Evolutionary conservation across 2,329 filamentous ascomycete genomes (phyloP).

Genomic region (Colletotrichum somersetense): DNA sequence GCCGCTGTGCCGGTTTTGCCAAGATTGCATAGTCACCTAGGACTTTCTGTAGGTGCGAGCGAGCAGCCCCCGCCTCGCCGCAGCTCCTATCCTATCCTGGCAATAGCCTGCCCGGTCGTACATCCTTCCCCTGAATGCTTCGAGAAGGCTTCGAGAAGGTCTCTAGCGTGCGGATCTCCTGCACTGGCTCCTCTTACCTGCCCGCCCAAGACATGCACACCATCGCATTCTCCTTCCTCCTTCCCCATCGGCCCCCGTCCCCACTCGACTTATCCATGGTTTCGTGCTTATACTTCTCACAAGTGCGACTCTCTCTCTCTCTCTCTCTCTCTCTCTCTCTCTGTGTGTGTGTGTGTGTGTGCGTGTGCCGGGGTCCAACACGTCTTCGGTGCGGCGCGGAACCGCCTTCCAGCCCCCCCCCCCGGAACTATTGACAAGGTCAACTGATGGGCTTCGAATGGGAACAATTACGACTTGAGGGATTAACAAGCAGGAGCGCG

Average conservation of each 20-base stretch:
- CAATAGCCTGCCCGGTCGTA: neutral
- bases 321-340: too few species aligned
- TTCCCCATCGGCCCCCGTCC: neutral
- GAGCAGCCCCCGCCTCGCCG: neutral
- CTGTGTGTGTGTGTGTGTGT: neutral
- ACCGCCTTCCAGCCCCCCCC: neutral
- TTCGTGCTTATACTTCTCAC: slow-evolving; percentile 5
- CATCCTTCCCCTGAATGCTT: neutral
- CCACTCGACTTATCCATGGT: neutral
- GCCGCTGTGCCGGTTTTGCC: neutral
- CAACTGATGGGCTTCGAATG: slow-evolving; percentile 5
- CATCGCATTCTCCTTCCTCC: neutral
- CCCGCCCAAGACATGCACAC: slow-evolving; percentile 20
- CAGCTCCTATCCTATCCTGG: neutral
- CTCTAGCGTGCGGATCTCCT: slow-evolving; percentile 30
- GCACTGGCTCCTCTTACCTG: neutral
- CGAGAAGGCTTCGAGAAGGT: slow-evolving; percentile 30
- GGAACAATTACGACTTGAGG: slow-evolving; percentile 1
- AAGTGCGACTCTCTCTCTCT: neutral
- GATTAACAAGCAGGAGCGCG: slow-evolving; percentile 22
- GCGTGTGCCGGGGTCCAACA: neutral
- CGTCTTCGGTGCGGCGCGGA: slow-evolving; percentile 5
- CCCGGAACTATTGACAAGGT: slow-evolving; percentile 14
- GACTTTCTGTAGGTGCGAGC: neutral
- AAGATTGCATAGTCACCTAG: neutral